Conservation (phyloP, 768 basidiomycete genomes). For the Dictyophora rubrovolvata region DNA sequence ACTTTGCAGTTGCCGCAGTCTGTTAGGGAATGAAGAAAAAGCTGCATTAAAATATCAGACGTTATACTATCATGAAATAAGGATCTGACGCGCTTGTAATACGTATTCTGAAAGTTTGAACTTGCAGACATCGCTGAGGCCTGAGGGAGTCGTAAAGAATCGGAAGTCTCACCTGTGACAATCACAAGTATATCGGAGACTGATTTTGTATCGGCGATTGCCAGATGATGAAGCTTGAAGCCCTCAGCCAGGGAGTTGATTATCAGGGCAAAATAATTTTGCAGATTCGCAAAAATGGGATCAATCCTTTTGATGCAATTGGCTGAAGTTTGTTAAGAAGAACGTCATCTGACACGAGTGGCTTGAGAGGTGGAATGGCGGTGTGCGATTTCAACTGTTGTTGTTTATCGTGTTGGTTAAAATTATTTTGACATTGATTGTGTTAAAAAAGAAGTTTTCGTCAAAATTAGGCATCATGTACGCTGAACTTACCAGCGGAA, state of each 20-base stretch:
- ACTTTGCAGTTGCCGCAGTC: constrained; percentile 68
- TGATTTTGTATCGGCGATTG: too few species aligned
- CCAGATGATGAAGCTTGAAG: too few species aligned
- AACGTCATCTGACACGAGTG: neutral
- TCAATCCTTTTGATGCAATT: neutral
- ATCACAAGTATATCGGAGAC: too few species aligned
- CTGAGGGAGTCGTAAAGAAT: too few species aligned
- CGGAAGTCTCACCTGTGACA: neutral
- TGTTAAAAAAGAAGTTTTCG: too few species aligned
- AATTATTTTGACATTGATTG: too few species aligned
- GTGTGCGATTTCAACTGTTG: too few species aligned
- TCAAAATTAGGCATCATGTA: too few species aligned
- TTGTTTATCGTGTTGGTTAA: too few species aligned
- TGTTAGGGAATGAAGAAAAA: constrained; percentile 21
- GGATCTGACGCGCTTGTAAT: constrained; percentile 75
- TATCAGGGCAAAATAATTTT: neutral
- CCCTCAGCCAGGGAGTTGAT: neutral
- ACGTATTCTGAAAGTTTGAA: constrained; percentile 51
- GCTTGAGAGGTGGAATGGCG: too few species aligned
- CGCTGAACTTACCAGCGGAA: too few species aligned
- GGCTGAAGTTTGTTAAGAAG: neutral
- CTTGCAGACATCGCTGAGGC: constrained; percentile 51
- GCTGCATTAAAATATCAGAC: neutral
- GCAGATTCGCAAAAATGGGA: neutral
- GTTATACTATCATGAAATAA: neutral